A percentile compares a stretch with the other conserved stretches of the same genome.
Evolutionary conservation across 176 grass and related monocot species (phyloP).

Genomic region (Musa acuminata): DNA sequence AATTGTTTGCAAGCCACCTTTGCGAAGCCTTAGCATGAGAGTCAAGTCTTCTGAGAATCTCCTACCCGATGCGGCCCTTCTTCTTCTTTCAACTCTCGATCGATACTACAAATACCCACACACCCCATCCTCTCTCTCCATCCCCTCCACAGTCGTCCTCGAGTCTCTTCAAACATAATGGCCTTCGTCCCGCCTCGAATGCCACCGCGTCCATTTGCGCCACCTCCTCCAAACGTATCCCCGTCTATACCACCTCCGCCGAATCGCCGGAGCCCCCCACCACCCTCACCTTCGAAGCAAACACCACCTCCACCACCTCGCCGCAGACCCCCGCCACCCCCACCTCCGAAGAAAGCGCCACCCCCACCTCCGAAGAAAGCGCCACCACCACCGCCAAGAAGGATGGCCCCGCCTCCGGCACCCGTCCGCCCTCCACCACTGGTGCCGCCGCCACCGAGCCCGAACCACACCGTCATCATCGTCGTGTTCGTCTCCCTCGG

Average conservation of each 20-base stretch:
- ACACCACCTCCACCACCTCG: conserved; percentile 32
- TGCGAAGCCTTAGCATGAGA: conserved; percentile 53
- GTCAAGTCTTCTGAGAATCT: conserved; percentile 26
- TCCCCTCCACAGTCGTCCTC: conserved; percentile 1
- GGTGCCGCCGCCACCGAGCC: conserved; percentile 22
- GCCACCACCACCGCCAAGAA: conserved; percentile 20
- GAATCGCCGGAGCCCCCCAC: conserved; percentile 17
- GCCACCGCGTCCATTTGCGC: not conserved
- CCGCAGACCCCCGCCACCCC: conserved; percentile 1
- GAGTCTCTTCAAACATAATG: not conserved
- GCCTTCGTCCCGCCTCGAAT: conserved; percentile 1
- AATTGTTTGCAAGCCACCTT: not conserved
- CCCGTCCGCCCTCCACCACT: not conserved
- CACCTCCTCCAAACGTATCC: not conserved
- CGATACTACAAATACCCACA: conserved; percentile 20
- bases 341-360: not conserved
- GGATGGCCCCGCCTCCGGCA: not conserved
- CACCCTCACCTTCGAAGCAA: not conserved
- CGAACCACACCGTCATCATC: conserved; percentile 48
- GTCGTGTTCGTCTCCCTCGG: conserved; percentile 55
- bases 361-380: too few relatives aligned
- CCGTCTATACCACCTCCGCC: conserved; percentile 13
- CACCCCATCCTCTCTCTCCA: conserved; percentile 19
- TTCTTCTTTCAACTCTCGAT: too few relatives aligned
- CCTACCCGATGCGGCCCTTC: too few relatives aligned